Evolutionary conservation across 2,329 filamentous ascomycete genomes (phyloP), one percentile per base, ranked within the genome.

Genomic region (Neofusicoccum sp.): DNA sequence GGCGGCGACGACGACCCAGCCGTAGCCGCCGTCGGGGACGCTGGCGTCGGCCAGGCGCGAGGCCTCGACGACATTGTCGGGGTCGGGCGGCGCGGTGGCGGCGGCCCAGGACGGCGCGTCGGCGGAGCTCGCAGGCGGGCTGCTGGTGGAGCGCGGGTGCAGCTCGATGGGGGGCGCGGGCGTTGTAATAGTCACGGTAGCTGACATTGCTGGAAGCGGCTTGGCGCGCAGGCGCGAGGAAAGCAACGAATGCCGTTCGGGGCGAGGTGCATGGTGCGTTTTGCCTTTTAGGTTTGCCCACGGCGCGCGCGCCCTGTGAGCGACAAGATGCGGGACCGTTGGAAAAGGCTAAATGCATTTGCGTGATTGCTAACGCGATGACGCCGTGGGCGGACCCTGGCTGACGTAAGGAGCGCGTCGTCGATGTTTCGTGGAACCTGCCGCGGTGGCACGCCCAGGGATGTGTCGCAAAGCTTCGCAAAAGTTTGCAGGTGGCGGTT

Each of bases 1-100:
- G 33, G 75, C 76, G 3, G 70, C 71, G 26, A 87, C 80, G 6
- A 86, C 75, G 12, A 79, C 74, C 82, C 83, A 85, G 63, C 82
- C 83, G 66, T 84, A 83, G 26, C 82, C 82, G 30, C 82, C 82
- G 48, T 85, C 82, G 0, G 82, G 83, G 0, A 71, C 66, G 12
- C 26, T 58, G n/a, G 61, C 48, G 28, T 63, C 61, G 16, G 61
- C 61, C 9, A 63, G 44, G 58, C 58, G 61, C 9, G 51, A 61
- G 41, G 61, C 57, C 12, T 59, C 59, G 49, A 61, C 38, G 34
- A 48, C 33, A 14, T 61, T 61, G 24, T 56, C 51, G 20, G 49
- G 59, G 26, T 61, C 41, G 38, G 6, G 41, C 20, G 48, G 58
- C 20, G 58, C 58, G 26, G 58, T 61, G 30, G 58, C 33, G n/a